phyloP scores from a whole-genome alignment of 164 flowering plant genomes.

The Berberis thunbergii region DNA sequence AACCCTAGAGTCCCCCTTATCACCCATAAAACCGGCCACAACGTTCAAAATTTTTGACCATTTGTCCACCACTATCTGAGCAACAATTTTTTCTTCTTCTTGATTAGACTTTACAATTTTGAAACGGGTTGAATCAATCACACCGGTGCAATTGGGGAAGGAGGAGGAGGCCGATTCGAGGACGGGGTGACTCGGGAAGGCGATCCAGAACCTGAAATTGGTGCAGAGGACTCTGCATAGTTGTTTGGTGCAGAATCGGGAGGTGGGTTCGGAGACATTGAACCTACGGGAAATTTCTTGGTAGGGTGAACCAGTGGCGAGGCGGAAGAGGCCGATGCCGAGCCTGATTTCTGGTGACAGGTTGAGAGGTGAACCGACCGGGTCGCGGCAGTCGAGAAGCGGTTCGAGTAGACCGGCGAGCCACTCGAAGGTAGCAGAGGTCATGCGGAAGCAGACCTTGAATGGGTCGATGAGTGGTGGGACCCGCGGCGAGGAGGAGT shows the following conservation, averaged over 20 bases:
- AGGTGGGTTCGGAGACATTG: slow-evolving; percentile 41
- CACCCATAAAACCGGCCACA: slow-evolving; percentile 55
- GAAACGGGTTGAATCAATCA: slow-evolving; percentile 49
- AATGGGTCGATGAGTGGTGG: slow-evolving; percentile 40
- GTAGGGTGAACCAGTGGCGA: slow-evolving; percentile 60
- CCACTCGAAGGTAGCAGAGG: slow-evolving; percentile 67
- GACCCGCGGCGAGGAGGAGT: slow-evolving; percentile 1
- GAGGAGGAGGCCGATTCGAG: slow-evolving; percentile 34
- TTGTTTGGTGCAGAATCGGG: slow-evolving; percentile 70
- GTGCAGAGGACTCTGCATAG: slow-evolving; percentile 83
- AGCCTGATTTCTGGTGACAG: slow-evolving; percentile 58
- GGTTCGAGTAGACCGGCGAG: slow-evolving; percentile 75
- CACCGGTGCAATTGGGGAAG: slow-evolving; percentile 80
- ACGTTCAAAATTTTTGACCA: slow-evolving; percentile 56
- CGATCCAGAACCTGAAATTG: slow-evolving; percentile 80
- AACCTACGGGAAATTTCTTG: slow-evolving; percentile 38
- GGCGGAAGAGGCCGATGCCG: slow-evolving; percentile 60
- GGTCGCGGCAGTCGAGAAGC: slow-evolving; percentile 87
- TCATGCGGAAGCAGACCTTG: slow-evolving; percentile 46
- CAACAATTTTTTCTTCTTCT: slow-evolving; percentile 33
- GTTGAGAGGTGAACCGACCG: slow-evolving; percentile 42
- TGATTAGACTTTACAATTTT: slow-evolving; percentile 7
- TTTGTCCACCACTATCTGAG: slow-evolving; percentile 68
- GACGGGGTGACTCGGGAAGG: slow-evolving; percentile 47
- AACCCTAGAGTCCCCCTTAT: slow-evolving; percentile 33